These are phyloP conservation scores for Calonectria henricotiae DNA, from an alignment of 2,329 filamentous ascomycete genomes.

Conservation along the genomic window DNA sequence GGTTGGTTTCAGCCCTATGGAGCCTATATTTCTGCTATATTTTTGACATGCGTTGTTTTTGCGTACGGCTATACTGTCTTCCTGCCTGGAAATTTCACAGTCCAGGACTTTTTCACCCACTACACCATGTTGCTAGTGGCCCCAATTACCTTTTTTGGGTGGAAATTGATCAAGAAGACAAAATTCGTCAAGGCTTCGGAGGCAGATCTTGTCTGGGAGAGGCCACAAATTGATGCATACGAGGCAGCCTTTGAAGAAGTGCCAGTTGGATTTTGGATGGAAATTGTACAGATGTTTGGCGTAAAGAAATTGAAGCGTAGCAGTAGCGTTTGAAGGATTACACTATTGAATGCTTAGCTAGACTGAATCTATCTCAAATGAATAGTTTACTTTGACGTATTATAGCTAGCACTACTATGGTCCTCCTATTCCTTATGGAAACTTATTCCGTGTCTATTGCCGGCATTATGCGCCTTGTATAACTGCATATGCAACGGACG, in stretches of 20 bases:
- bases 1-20: slow-evolving; percentile 54
- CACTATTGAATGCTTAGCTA: too few relatives aligned
- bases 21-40: neutral
- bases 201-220: slow-evolving; percentile 67
- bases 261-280: neutral
- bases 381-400: too few relatives aligned
- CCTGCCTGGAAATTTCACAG: slow-evolving; percentile 66
- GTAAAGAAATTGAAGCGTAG: neutral
- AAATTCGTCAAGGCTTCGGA: slow-evolving; percentile 65
- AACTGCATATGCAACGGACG: too few relatives aligned
- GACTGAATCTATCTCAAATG: too few relatives aligned
- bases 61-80: slow-evolving; percentile 65
- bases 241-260: slow-evolving; percentile 12
- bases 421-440: too few relatives aligned
- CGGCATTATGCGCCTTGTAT: too few relatives aligned
- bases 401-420: too few relatives aligned
- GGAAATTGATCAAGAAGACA: slow-evolving; percentile 73
- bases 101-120: slow-evolving; percentile 59
- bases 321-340: neutral
- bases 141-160: slow-evolving; percentile 65
- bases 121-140: slow-evolving; percentile 67
- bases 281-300: neutral
- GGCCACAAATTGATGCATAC: slow-evolving; percentile 3
- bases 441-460: too few relatives aligned
- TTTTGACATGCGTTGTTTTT: slow-evolving; percentile 2